Percentiles rank a stretch among this genome's conserved stretches.
phyloP scores from a whole-genome alignment of 805 yeast genomes.

The Starmerella floricola region DNA sequence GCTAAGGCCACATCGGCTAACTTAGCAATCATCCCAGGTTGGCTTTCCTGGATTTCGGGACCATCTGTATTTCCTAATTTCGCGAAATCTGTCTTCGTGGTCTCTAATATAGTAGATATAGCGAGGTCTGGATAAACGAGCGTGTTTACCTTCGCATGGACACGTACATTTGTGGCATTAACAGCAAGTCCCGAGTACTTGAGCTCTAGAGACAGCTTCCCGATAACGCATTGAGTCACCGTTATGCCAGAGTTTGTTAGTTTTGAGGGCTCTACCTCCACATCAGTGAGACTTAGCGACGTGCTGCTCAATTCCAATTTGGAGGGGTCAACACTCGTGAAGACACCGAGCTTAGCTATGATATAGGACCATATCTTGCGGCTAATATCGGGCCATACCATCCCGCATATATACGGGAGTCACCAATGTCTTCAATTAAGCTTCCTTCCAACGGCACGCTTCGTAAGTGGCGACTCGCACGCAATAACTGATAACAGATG shows the following conservation, averaged over 20 bases:
- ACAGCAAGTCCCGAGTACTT: constrained; percentile 59
- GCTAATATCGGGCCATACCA: constrained; percentile 45
- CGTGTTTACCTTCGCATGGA: constrained; percentile 27
- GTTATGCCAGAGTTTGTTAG: constrained; percentile 48
- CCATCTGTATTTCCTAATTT: not conserved
- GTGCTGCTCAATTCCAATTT: constrained; percentile 63
- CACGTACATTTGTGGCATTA: constrained; percentile 43
- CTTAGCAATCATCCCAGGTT: constrained; percentile 9
- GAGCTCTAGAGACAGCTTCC: constrained; percentile 43
- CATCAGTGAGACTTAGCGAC: constrained; percentile 36
- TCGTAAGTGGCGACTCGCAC: too few species aligned
- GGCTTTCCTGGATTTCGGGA: not conserved
- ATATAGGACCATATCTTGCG: constrained; percentile 69
- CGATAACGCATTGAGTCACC: constrained; percentile 50
- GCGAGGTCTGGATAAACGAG: constrained; percentile 20
- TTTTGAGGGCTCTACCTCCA: constrained; percentile 61
- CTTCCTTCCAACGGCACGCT: too few species aligned
- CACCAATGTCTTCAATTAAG: too few species aligned
- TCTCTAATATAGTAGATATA: constrained; percentile 19
- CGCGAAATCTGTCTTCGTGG: constrained; percentile 15
- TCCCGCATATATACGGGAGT: constrained; percentile 1
- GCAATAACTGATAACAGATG: too few species aligned
- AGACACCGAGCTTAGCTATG: constrained; percentile 65
- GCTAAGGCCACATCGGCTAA: constrained; percentile 33
- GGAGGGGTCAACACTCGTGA: constrained; percentile 70